Base-by-base conservation (phyloP, 495 filamentous ascomycete species). In the Pseudevernia furfuracea region DNA sequence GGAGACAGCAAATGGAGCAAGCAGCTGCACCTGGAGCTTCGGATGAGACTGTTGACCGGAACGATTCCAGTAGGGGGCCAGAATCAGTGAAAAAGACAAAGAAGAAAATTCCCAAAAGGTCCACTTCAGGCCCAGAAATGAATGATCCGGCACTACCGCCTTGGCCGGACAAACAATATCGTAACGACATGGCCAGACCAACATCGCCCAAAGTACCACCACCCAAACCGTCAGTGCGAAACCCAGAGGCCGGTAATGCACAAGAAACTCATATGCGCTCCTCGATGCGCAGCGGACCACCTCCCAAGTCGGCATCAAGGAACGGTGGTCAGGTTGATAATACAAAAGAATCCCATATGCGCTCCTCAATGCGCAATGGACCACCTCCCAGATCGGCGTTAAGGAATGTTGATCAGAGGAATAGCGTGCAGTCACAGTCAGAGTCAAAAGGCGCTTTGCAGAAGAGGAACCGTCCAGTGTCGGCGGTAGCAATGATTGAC, bases 1-100 rank as follows among this genome's bases (percentile, higher is more conserved):
- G 80, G 70, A 81, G 82, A 63, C 73, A 77, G 19, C 78, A 84
- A 67, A 72, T 87, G 21, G 84, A 86, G 66, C 74, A 72, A 19
- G 81, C 85, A 66, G 81, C 84, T 36, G 46, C 72, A 14, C 77
- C 79, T 62, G 78, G 79, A 43, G 80, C 77, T 14, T 79, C 77
- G 1, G 74, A 77, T 6, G 74, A 79, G 10, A 76, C 71, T 3
- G 77, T 82, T 57, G 60, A 71, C 21, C 63, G 55, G 17, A 60
- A 63, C 10, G 38, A 61, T n/a, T 66, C 67, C 14, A 65, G 55
- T 53, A 66, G 63, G 34, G 63, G 57, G 10, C 55, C 28, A 19
- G 59, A 62, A 30, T 60, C 67, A 28, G 34, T 63, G 15, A 64
- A 49, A 37, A 71, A 67, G 44, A 62, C 38, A 59, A 69, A 65